Base-by-base conservation (phyloP, 805 yeast species). In the Zygotorulaspora chibaensis region DNA sequence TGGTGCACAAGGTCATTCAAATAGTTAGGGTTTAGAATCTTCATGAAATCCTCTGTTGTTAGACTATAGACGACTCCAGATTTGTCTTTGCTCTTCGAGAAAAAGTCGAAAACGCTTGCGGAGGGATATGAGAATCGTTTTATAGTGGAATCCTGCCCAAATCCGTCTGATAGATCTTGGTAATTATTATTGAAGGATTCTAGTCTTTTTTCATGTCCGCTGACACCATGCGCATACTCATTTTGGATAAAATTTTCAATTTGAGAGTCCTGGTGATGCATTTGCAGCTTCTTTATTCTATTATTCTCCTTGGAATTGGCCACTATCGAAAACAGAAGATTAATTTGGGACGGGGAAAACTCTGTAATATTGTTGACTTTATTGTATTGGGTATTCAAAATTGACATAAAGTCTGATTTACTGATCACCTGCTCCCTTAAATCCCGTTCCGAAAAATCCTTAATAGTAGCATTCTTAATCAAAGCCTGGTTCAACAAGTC, bases 281-380 rank as follows among this genome's bases (percentile, higher is more conserved):
- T 36, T 29, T 35, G 45, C 27, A 44, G 49, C 48, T 37, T 49
- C 47, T 42, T 57, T 36, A 31, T 54, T 38, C 45, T 49, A 31
- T 53, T 53, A 38, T 55, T 56, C 31, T 55, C 42, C 52, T 68
- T 69, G 23, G 66, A 67, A 48, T 68, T 66, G 2, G 64, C 61
- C 4, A 63, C 68, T 28, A 66, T 63, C 0, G 67, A 59, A 50
- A 71, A 71, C 40, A 71, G 50, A 15, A 71, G 46, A 42, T 67
- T 62, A 8, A 71, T 68, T 47, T 71, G 74, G 2, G 72, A 63
- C 1, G 73, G 73, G 0, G 74, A 68, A 38, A 71, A 71, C 18
- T 63, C 63, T n/a, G 57, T 54, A 31, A 70, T 62, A 49, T 71
- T 71, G 47, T 70, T 71, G 8, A 70, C 67, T 48, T 69, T 71